Conservation (phyloP, 352 stramenopile genomes). For the Thalassiosira delicatula region DNA sequence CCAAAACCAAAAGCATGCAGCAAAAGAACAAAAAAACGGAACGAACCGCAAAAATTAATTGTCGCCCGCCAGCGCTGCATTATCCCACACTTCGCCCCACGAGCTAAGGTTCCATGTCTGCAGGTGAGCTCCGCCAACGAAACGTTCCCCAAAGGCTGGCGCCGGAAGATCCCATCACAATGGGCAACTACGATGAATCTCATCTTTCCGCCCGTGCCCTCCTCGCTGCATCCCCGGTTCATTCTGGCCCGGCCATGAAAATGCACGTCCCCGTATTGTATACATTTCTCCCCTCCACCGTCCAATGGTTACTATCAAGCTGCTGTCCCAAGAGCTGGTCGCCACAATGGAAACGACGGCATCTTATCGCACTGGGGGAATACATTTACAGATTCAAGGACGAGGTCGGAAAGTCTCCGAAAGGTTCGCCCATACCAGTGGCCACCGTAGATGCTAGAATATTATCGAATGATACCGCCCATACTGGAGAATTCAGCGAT, state of each 20-base stretch:
- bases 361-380: slow-evolving; percentile 75
- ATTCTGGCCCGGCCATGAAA: slow-evolving; percentile 68
- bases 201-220: slow-evolving; percentile 39
- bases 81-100: no score
- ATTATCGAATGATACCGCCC: slow-evolving; percentile 20
- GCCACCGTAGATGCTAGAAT: slow-evolving; percentile 49
- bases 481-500: slow-evolving; percentile 40
- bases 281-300: slow-evolving; percentile 57
- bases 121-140: slow-evolving; percentile 39
- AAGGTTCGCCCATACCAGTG: slow-evolving; percentile 58
- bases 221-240: slow-evolving; percentile 42
- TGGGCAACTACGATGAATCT: slow-evolving; percentile 46
- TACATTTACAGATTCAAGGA: slow-evolving; percentile 77
- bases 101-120: no score
- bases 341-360: slow-evolving; percentile 71
- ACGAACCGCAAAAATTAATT: no score
- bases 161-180: not conserved
- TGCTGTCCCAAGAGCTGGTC: slow-evolving; percentile 50
- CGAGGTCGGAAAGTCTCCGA: slow-evolving; percentile 38
- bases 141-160: not conserved
- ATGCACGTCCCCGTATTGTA: slow-evolving; percentile 76
- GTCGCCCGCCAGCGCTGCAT: no score
- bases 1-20: no score
- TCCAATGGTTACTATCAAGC: slow-evolving; percentile 61
- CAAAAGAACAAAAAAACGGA: no score